Evolutionary conservation across 495 filamentous ascomycete species (phyloP).

Genomic region (Barbatosphaeria neglecta): DNA sequence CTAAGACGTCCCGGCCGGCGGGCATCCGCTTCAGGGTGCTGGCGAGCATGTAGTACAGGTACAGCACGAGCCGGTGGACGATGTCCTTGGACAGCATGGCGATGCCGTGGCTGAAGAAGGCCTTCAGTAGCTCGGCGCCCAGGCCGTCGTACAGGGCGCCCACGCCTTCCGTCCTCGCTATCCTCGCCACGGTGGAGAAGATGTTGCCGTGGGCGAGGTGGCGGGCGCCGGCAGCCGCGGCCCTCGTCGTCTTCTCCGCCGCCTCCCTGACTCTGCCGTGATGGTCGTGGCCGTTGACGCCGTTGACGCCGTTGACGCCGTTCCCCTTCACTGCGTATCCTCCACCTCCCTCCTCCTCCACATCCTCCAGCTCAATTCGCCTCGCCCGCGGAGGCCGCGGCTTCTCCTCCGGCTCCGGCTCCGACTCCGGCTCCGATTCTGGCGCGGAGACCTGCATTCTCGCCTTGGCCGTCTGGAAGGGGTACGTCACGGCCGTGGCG

Average conservation of each 20-base stretch:
- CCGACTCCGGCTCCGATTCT: too few species aligned
- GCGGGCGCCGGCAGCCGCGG: slow-evolving; percentile 7
- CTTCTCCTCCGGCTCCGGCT: slow-evolving; percentile 9
- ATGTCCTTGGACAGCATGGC: slow-evolving; percentile 84
- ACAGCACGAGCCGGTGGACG: slow-evolving; percentile 64
- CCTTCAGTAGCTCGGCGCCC: slow-evolving; percentile 64
- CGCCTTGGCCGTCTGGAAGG: slow-evolving; percentile 72
- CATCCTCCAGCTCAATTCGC: slow-evolving; percentile 1
- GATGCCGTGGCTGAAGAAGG: slow-evolving; percentile 76
- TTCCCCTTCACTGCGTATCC: too few species aligned
- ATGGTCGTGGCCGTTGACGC: slow-evolving; percentile 1
- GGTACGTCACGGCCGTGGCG: slow-evolving; percentile 74
- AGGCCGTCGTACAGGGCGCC: slow-evolving; percentile 67
- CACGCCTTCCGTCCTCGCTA: slow-evolving; percentile 56
- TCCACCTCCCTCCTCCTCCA: neutral
- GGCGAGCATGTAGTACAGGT: slow-evolving; percentile 46
- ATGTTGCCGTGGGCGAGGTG: slow-evolving; percentile 36
- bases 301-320: slow-evolving; percentile 1
- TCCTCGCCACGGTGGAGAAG: slow-evolving; percentile 48
- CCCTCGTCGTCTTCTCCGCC: neutral
- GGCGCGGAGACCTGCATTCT: slow-evolving; percentile 48
- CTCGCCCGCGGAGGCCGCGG: neutral
- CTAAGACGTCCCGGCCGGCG: slow-evolving; percentile 7
- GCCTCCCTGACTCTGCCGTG: neutral
- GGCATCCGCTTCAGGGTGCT: slow-evolving; percentile 15